phyloP scores from a whole-genome alignment of 129 eudicot genomes.

The Oenanthe sinensis region DNA sequence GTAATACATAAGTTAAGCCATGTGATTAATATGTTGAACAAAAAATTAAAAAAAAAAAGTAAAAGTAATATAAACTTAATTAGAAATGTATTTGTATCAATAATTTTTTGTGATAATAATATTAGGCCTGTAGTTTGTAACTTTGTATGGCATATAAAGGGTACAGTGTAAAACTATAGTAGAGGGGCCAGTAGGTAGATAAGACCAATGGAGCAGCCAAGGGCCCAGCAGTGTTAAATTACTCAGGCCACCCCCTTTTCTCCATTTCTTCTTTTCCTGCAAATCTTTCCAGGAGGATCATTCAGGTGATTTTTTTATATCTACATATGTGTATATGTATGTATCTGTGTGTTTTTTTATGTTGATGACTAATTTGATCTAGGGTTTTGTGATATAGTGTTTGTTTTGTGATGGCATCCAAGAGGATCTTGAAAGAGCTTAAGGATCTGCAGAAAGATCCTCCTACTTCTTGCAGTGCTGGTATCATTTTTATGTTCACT shows the following conservation, averaged over 20 bases:
- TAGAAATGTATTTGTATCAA: no score
- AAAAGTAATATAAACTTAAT: no score
- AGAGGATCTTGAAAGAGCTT: slow-evolving; percentile 65
- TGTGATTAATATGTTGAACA: no score
- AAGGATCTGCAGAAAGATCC: slow-evolving; percentile 76
- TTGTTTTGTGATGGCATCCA: slow-evolving; percentile 54
- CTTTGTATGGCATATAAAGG: no score
- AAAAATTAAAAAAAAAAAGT: no score
- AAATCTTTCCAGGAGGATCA: slow-evolving; percentile 15
- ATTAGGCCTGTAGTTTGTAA: no score
- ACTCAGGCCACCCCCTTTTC: not conserved
- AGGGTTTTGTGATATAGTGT: slow-evolving; percentile 29
- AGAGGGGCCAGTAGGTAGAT: not conserved
- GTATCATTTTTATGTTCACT: slow-evolving; percentile 10
- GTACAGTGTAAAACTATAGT: no score
- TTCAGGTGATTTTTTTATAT: slow-evolving; percentile 13
- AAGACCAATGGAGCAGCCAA: not conserved
- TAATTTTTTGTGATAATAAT: no score
- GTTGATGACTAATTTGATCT: slow-evolving; percentile 11
- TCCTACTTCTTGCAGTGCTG: slow-evolving; percentile 76
- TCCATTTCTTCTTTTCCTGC: not conserved
- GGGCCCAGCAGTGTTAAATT: not conserved
- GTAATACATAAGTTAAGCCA: no score
- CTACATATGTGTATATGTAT: not conserved
- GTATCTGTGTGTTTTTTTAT: not conserved